Base-by-base conservation (phyloP, 2,329 filamentous ascomycete genomes). In the Fusarium sp. region DNA sequence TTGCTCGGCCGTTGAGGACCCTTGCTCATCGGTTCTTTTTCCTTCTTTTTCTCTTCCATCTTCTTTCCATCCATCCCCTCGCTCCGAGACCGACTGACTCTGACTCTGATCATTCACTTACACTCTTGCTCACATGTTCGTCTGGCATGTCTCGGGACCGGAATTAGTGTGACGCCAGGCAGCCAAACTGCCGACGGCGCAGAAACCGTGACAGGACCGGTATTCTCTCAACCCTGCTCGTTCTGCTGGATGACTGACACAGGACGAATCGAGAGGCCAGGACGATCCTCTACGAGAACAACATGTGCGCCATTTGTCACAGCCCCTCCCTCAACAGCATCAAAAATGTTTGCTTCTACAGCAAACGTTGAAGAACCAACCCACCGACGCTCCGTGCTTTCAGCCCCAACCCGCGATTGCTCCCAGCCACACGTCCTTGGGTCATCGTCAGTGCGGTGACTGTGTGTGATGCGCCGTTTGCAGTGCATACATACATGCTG, bases 341-440 rank as follows among this genome's bases (percentile, higher is more conserved):
- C 38, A 52, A 66, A 62, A 13, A 36, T 72, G 62, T 73, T 74
- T 75, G 63, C 56, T 59, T 47, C 33, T n/a, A 61, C 52, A 60
- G 47, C 59, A 73, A 74, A 70, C 59, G 42, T 45, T 63, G 25
- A 62, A 67, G 65, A 58, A 56, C 50, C 50, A 56, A 50, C 69
- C 69, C 27, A 33, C 20, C 38, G 14, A 45, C 70, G 69, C 69
- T 65, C 72, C 59, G 72, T 75, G 72, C 72, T 59, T 61, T 27
- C 58, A 50, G 42, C 63, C 47, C 72, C 62, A 62, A 58, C 22
- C 25, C 22, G 40, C 35, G n/a, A 60, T 50, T 64, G 29, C 68
- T 45, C 40, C 54, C 42, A 57, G 33, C 57, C 45, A 47, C 42
- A 54, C 29, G 29, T 64, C 31, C 42, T 60, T 27, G 56, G n/a